Percentiles rank a stretch among this genome's conserved stretches.
These are phyloP conservation scores for Malus sylvestris DNA, from an alignment of 306 rosid species.

Conservation along the genomic window DNA sequence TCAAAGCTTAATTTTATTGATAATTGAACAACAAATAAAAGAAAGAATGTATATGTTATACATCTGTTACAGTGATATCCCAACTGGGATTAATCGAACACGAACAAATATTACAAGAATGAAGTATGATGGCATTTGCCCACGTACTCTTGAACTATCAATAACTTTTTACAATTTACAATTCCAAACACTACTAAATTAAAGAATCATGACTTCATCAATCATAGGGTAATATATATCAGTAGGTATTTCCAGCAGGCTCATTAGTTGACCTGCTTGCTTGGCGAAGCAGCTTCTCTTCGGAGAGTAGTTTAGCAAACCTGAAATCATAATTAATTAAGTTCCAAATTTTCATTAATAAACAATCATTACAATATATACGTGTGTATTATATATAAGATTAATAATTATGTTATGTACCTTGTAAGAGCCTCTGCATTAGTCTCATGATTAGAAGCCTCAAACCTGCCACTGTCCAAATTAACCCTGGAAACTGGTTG, in stretches of 20 bases:
- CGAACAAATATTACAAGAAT: not conserved
- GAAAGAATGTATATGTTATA: not conserved
- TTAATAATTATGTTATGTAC: not conserved
- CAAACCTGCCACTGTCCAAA: conserved; percentile 11
- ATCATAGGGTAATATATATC: not conserved
- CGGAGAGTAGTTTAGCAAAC: conserved; percentile 20
- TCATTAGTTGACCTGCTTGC: not conserved
- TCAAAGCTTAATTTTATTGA: not conserved
- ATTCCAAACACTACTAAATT: not conserved
- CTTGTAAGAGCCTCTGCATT: conserved; percentile 20
- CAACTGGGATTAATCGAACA: not conserved
- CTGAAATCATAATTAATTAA: conserved; percentile 2
- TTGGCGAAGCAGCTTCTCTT: conserved; percentile 14
- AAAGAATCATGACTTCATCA: not conserved
- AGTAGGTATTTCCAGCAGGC: not conserved
- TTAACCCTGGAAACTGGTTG: conserved; percentile 21
- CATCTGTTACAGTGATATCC: not conserved
- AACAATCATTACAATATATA: not conserved
- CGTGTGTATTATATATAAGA: not conserved
- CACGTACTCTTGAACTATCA: not conserved
- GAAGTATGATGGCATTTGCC: not conserved
- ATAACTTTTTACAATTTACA: not conserved
- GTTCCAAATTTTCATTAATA: not conserved
- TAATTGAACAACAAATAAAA: not conserved
- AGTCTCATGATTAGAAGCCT: not conserved